phyloP scores from a whole-genome alignment of 1,284 basidiomycete genomes.

The Sporisorium scitamineum region DNA sequence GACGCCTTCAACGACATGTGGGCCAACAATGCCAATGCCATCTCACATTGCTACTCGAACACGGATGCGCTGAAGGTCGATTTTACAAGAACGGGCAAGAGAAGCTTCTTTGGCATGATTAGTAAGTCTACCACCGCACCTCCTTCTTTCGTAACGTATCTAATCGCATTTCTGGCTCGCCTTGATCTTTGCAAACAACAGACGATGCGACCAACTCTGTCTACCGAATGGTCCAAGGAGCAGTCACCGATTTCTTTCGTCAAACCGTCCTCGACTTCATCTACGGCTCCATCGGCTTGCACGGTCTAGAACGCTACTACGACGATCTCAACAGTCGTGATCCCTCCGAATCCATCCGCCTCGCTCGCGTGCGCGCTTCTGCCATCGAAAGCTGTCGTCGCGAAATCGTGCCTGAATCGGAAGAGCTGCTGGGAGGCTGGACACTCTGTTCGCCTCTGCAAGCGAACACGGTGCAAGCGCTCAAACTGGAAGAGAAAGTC shows the following conservation, averaged over 20 bases:
- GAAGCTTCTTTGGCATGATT: slow-evolving; percentile 85
- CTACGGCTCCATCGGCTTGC: slow-evolving; percentile 43
- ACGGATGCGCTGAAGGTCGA: slow-evolving; percentile 94
- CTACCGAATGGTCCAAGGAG: slow-evolving; percentile 70
- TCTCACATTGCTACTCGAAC: slow-evolving; percentile 63
- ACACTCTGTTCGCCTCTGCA: slow-evolving; percentile 87
- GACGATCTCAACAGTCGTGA: slow-evolving; percentile 82
- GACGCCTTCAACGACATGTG: slow-evolving; percentile 80
- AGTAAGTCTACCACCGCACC: neutral
- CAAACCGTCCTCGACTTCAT: slow-evolving; percentile 73
- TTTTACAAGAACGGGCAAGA: slow-evolving; percentile 89
- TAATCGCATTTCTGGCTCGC: neutral
- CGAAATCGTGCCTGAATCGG: slow-evolving; percentile 75
- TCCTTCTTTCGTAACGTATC: too few species aligned
- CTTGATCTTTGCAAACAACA: neutral
- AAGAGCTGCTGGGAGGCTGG: slow-evolving; percentile 86
- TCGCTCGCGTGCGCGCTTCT: slow-evolving; percentile 80
- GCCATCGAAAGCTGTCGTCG: slow-evolving; percentile 55
- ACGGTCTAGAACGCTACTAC: slow-evolving; percentile 54
- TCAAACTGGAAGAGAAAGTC: slow-evolving; percentile 83
- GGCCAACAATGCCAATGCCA: slow-evolving; percentile 82
- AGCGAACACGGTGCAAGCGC: slow-evolving; percentile 76
- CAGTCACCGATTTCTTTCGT: slow-evolving; percentile 90
- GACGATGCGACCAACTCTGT: slow-evolving; percentile 62
- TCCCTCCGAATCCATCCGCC: slow-evolving; percentile 84